Conservation (phyloP, 2,329 filamentous ascomycete genomes). For the Fusarium metavorans region DNA sequence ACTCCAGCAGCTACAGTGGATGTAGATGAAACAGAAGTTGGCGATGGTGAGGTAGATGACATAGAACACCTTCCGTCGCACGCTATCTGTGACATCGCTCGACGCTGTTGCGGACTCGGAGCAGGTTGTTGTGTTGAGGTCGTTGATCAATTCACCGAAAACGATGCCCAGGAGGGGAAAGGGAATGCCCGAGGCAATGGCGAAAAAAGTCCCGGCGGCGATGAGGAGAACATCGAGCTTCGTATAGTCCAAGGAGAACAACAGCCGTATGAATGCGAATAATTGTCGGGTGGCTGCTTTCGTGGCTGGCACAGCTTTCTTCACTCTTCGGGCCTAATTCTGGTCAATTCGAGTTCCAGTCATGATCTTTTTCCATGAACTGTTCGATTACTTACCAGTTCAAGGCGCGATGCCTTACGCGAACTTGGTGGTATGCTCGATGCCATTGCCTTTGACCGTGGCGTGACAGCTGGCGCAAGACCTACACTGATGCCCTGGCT, state of each 20-base stretch:
- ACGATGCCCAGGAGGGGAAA: constrained; percentile 9
- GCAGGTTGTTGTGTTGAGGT: constrained; percentile 3
- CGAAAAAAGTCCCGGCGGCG: not conserved
- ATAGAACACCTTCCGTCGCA: constrained; percentile 1
- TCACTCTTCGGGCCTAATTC: not conserved
- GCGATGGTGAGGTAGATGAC: constrained; percentile 7
- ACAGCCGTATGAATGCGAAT: not conserved
- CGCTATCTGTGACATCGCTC: not conserved
- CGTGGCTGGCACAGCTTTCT: not conserved
- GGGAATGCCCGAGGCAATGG: constrained; percentile 4
- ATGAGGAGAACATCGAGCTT: constrained; percentile 1
- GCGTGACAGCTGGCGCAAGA: not conserved
- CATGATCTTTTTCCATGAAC: not conserved
- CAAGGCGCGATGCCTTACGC: not conserved
- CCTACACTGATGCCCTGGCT: not conserved
- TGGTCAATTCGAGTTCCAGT: not conserved
- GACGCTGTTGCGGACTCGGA: not conserved
- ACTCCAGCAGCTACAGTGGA: constrained; percentile 1
- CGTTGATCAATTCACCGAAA: constrained; percentile 7
- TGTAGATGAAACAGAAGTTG: constrained; percentile 11
- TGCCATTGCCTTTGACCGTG: not conserved
- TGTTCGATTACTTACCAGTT: not conserved
- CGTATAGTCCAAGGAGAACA: constrained; percentile 3
- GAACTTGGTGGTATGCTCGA: not conserved
- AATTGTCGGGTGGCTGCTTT: not conserved